Base-by-base conservation (phyloP, 257 asterid species). In the Primulina tabacum region DNA sequence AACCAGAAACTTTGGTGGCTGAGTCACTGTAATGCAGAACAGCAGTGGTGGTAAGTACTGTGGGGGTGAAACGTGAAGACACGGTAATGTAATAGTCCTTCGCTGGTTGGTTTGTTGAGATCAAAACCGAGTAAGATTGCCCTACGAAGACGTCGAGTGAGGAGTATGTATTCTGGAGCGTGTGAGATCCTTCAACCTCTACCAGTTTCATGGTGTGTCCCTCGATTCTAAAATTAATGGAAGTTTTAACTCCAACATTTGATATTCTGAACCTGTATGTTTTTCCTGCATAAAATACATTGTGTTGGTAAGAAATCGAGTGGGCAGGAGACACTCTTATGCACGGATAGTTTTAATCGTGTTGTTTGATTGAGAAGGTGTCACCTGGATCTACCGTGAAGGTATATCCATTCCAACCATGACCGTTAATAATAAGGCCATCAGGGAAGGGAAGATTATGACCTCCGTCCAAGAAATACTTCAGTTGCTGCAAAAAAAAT, bases 161-260 rank as follows among this genome's bases (percentile, higher is more conserved):
- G 47, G 89, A 37, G 80, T 89, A 94, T 18, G 60, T 64, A 67
- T 80, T 91, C 75, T 94, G 99, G 29, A 89, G 73, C 2, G 99
- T 91, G 75, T 94, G 99, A 29, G 99, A 94, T 67, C 99, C 99
- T 82, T 94, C 99, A 3, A 83, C 97, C 84, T 94, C 97, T n/a
- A 91, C 82, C 37, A 91, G 91, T 68, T 86, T 88, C 99, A 94
- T 81, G 11, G 50, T 29, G 81, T 94, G 97, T 16, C 96, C 99
- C 73, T 94, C 87, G 78, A 94, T 89, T 80, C 97, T 83, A 80
- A 91, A 88, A 70, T 94, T 94, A 29, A 94, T 73, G 47, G 97
- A 86, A 43, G 97, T 88, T 1, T 89, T 75, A 7, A 73, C 69
- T 61, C 99, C 99, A 8, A 94, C 97, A 71, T 94, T 94, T 5